Percentiles rank a stretch among this genome's conserved stretches.
These are phyloP conservation scores for Smittium culicis DNA, from an alignment of 371 early-diverging fungal genomes.

Conservation along the genomic window DNA sequence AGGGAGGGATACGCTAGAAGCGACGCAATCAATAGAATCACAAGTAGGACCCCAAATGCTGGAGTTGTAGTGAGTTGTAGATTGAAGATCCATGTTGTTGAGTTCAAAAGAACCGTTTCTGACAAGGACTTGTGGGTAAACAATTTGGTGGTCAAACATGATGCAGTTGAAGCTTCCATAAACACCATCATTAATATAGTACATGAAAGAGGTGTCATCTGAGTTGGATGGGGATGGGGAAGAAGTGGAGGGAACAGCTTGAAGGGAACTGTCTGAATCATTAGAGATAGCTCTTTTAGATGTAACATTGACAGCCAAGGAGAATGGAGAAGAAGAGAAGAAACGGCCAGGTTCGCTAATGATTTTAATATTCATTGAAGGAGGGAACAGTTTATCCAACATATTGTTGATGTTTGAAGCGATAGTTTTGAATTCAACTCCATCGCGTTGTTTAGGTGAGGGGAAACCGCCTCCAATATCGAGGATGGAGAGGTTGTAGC, in stretches of 20 bases:
- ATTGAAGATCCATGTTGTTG: not conserved
- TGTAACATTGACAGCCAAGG: constrained; percentile 78
- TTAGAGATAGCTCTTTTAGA: constrained; percentile 63
- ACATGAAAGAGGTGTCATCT: constrained; percentile 58
- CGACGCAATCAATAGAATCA: constrained; percentile 92
- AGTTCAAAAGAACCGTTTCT: constrained; percentile 32
- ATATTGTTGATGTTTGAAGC: constrained; percentile 66
- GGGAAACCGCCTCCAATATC: constrained; percentile 98
- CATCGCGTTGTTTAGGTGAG: constrained; percentile 54
- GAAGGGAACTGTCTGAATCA: constrained; percentile 19
- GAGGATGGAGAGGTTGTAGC: constrained; percentile 60
- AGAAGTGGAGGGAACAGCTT: constrained; percentile 2
- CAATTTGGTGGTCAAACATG: constrained; percentile 86
- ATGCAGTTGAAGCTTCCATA: constrained; percentile 97
- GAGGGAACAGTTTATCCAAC: constrained; percentile 64
- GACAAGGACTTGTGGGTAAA: constrained; percentile 50
- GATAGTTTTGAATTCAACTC: constrained; percentile 67
- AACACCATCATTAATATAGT: constrained; percentile 95
- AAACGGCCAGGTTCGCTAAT: constrained; percentile 97
- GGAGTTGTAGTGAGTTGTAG: constrained; percentile 33
- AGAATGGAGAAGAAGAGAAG: constrained; percentile 86
- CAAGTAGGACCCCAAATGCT: constrained; percentile 97
- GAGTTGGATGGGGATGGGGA: constrained; percentile 14
- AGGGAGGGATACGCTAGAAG: constrained; percentile 52
- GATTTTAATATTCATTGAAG: constrained; percentile 49